phyloP scores from a whole-genome alignment of 164 flowering plant species.

The Litsea cubeba region DNA sequence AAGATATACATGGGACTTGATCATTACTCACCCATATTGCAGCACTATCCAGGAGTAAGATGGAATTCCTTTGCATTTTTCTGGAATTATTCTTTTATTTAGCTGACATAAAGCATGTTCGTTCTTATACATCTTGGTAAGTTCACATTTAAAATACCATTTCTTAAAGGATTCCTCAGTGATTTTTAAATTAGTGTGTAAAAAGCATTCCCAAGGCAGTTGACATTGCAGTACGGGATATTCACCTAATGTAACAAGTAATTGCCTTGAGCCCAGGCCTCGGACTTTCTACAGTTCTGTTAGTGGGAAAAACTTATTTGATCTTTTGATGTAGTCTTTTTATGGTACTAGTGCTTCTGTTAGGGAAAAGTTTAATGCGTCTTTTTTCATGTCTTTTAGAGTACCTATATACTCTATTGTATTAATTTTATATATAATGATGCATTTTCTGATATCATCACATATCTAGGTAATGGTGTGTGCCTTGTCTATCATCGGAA shows the following conservation, averaged over 20 bases:
- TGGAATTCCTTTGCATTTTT: not conserved
- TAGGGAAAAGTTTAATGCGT: no score
- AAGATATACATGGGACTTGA: constrained; percentile 88
- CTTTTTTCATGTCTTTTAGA: no score
- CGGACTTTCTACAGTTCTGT: no score
- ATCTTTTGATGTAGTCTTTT: no score
- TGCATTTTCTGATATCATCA: no score
- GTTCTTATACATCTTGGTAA: not conserved
- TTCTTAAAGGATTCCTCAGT: not conserved
- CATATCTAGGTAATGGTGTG: no score
- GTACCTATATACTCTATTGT: no score
- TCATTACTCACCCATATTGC: constrained; percentile 84
- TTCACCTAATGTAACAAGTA: not conserved
- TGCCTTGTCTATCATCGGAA: no score
- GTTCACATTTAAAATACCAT: not conserved
- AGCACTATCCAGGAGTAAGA: constrained; percentile 95
- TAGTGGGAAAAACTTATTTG: no score
- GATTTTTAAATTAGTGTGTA: not conserved
- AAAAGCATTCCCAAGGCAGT: not conserved
- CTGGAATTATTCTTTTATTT: not conserved
- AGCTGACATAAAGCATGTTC: not conserved
- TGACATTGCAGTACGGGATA: not conserved
- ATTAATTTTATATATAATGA: no score
- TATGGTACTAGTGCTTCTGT: no score
- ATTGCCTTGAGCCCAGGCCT: not conserved